phyloP scores from a whole-genome alignment of 495 filamentous ascomycete genomes.

The Aspergillus haitiensis region DNA sequence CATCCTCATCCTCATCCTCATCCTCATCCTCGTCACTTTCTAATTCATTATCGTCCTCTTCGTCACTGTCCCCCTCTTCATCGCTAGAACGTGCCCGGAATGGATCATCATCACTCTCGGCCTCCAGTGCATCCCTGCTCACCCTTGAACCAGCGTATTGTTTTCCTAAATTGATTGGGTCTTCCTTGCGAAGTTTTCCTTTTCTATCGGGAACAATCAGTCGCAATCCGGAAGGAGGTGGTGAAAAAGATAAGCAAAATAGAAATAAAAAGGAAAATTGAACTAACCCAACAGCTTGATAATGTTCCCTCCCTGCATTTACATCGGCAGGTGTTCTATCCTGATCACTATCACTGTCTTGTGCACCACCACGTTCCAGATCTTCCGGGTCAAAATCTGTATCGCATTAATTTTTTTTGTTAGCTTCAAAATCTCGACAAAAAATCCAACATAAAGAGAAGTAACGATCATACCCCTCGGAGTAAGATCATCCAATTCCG shows the following conservation, averaged over 20 bases:
- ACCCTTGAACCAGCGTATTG: constrained; percentile 79
- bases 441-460: background rate
- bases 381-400: constrained; percentile 90
- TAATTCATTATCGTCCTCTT: constrained; percentile 40
- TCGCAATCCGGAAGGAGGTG: too few species aligned
- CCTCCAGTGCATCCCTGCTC: constrained; percentile 67
- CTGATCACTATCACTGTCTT: constrained; percentile 55
- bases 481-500: constrained; percentile 61
- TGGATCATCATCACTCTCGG: constrained; percentile 49
- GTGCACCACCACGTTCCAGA: constrained; percentile 52
- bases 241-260: background rate
- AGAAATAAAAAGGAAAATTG: constrained; percentile 1
- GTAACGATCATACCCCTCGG: constrained; percentile 53
- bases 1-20: constrained; percentile 54
- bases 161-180: constrained; percentile 62
- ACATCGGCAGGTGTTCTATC: constrained; percentile 38
- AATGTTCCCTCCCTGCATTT: constrained; percentile 73
- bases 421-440: constrained; percentile 4
- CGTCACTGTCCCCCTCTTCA: constrained; percentile 41
- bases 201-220: constrained; percentile 53
- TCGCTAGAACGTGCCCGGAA: constrained; percentile 38
- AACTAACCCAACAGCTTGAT: constrained; percentile 72
- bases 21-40: constrained; percentile 54
- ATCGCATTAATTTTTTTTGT: constrained; percentile 7
- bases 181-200: constrained; percentile 77